These are phyloP conservation scores for Cardamine resedifolia DNA, from an alignment of 345 rosid species.

Conservation along the genomic window DNA sequence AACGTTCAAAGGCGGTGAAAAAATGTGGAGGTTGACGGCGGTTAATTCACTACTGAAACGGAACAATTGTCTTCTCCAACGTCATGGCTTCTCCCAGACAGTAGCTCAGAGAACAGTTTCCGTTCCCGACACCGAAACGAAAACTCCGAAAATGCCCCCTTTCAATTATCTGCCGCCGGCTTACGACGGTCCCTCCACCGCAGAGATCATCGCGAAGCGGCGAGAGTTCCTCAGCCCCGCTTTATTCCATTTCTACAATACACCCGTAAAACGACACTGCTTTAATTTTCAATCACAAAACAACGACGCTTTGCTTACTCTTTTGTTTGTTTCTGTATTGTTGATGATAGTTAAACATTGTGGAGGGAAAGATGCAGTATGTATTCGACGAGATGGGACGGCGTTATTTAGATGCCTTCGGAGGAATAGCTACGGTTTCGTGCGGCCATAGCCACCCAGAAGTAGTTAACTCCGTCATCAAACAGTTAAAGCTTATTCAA, in stretches of 20 bases:
- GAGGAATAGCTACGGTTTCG: conserved; percentile 86
- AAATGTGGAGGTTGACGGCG: conserved; percentile 44
- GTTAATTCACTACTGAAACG: conserved; percentile 42
- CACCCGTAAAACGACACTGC: conserved; percentile 55
- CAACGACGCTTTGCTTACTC: not conserved
- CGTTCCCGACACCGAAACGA: conserved; percentile 27
- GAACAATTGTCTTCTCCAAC: conserved; percentile 24
- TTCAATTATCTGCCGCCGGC: conserved; percentile 71
- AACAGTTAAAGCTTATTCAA: conserved; percentile 71
- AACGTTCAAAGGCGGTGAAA: not conserved
- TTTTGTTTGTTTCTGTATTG: not conserved
- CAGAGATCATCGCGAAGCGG: conserved; percentile 66
- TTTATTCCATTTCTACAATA: conserved; percentile 53
- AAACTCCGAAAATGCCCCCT: conserved; percentile 59
- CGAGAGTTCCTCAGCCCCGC: conserved; percentile 80
- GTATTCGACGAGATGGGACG: conserved; percentile 78
- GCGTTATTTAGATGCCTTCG: conserved; percentile 80
- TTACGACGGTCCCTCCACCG: conserved; percentile 76
- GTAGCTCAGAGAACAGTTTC: conserved; percentile 37
- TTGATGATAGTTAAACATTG: conserved; percentile 60
- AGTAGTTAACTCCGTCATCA: conserved; percentile 61
- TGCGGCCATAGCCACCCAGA: conserved; percentile 98
- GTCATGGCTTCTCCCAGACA: conserved; percentile 38
- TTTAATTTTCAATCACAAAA: not conserved
- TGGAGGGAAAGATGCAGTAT: conserved; percentile 92